Evolutionary conservation across 2,329 filamentous ascomycete species (phyloP).

Genomic region (Trichoderma guizhouense): DNA sequence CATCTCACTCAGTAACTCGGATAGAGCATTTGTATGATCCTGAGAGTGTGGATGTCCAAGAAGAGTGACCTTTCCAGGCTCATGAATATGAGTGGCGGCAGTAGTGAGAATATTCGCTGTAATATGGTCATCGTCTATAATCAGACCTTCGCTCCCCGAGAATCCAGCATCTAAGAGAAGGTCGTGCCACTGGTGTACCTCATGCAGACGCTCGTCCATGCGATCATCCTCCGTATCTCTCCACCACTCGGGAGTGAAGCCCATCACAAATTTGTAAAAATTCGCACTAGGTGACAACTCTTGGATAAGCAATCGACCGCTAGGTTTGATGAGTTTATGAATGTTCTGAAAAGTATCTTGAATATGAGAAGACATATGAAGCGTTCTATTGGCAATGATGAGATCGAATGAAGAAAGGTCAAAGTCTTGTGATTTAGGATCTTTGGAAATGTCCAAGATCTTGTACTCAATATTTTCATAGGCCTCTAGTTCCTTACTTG

Average conservation of each 20-base stretch:
- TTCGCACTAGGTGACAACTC: neutral
- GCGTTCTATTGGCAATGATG: slow-evolving; percentile 4
- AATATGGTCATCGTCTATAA: slow-evolving; percentile 17
- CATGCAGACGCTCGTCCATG: neutral
- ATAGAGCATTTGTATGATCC: neutral
- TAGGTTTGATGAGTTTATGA: neutral
- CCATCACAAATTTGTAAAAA: neutral
- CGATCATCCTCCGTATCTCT: neutral
- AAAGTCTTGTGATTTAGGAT: slow-evolving; percentile 14
- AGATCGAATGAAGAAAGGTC: slow-evolving; percentile 13
- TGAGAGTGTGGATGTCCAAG: neutral
- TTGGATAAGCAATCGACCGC: slow-evolving; percentile 1
- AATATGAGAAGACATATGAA: neutral
- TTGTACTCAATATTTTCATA: slow-evolving; percentile 18
- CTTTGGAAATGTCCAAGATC: slow-evolving; percentile 27
- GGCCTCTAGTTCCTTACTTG: slow-evolving; percentile 23
- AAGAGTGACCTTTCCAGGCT: neutral
- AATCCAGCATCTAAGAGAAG: slow-evolving; percentile 5
- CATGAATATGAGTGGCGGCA: neutral
- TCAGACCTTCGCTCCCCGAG: slow-evolving; percentile 3
- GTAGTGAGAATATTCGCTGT: neutral
- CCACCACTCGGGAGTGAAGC: neutral
- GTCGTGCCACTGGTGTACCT: slow-evolving; percentile 6
- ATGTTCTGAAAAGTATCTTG: neutral
- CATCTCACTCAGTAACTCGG: neutral